A percentile compares a stretch with the other conserved stretches of the same genome.
These are phyloP conservation scores for Claviceps purpurea DNA, from an alignment of 2,329 filamentous ascomycete genomes.

Conservation along the genomic window DNA sequence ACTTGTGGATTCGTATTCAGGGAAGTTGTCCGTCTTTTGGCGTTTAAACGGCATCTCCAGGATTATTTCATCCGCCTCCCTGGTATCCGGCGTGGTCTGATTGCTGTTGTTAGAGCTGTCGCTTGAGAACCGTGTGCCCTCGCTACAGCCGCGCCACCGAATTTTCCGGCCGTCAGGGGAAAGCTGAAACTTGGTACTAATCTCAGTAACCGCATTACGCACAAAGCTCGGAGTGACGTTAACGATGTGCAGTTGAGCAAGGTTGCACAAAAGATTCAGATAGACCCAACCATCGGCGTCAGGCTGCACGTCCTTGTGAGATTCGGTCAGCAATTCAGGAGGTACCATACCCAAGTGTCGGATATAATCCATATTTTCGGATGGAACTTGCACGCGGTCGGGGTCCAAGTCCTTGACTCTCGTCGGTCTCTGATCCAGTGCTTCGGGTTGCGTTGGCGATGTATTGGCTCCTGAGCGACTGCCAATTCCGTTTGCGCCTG, in stretches of 20 bases:
- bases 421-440: slow-evolving; percentile 62
- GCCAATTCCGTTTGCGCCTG: slow-evolving; percentile 21
- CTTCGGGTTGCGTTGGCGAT: slow-evolving; percentile 25
- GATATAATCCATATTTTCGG: slow-evolving; percentile 70
- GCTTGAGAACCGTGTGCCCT: slow-evolving; percentile 52
- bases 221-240: slow-evolving; percentile 72
- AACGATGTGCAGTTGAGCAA: slow-evolving; percentile 75
- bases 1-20: slow-evolving; percentile 23
- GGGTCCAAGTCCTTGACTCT: slow-evolving; percentile 65
- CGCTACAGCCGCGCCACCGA: slow-evolving; percentile 59
- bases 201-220: slow-evolving; percentile 53
- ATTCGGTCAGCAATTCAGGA: slow-evolving; percentile 35
- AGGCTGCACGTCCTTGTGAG: slow-evolving; percentile 35
- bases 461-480: slow-evolving; percentile 20
- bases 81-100: slow-evolving; percentile 33
- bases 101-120: slow-evolving; percentile 43
- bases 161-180: slow-evolving; percentile 68
- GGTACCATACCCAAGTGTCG: slow-evolving; percentile 57
- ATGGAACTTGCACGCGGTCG: slow-evolving; percentile 58
- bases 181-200: slow-evolving; percentile 63
- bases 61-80: slow-evolving; percentile 32
- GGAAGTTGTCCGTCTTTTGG: slow-evolving; percentile 26
- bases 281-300: slow-evolving; percentile 70
- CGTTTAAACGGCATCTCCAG: slow-evolving; percentile 31
- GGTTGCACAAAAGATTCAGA: slow-evolving; percentile 63